phyloP scores from a whole-genome alignment of 257 asterid species.

The Penstemon barbatus region DNA sequence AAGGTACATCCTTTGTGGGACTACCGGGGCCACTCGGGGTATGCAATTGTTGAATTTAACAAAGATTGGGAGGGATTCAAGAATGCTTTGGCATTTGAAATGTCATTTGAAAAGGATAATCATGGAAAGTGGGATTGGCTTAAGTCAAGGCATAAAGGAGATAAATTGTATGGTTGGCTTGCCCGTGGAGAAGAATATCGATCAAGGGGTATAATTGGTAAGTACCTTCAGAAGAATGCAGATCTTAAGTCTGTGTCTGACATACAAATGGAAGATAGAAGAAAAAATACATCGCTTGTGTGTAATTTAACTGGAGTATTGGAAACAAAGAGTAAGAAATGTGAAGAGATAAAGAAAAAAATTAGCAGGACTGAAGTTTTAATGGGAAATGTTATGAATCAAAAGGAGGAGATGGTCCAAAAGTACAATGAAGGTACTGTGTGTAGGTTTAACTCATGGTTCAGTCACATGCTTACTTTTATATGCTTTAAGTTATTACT shows the following conservation, averaged over 20 bases:
- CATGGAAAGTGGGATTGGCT: conserved; percentile 75
- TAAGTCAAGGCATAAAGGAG: conserved; percentile 39
- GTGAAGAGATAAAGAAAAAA: conserved; percentile 56
- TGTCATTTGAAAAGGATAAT: conserved; percentile 59
- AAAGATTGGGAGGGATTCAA: conserved; percentile 78
- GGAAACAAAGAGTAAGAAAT: conserved; percentile 48
- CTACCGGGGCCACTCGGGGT: conserved; percentile 64
- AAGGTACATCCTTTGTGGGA: conserved; percentile 73
- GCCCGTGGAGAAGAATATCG: conserved; percentile 72
- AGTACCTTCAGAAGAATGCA: conserved; percentile 68
- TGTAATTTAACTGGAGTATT: conserved; percentile 47
- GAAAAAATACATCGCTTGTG: conserved; percentile 54
- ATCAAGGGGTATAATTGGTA: conserved; percentile 49
- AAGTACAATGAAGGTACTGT: conserved; percentile 59
- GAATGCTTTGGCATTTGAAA: conserved; percentile 77
- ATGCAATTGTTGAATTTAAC: conserved; percentile 65
- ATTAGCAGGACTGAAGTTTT: conserved; percentile 60
- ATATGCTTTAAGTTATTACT: conserved; percentile 12
- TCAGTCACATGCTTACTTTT: conserved; percentile 22
- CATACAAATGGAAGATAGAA: conserved; percentile 50
- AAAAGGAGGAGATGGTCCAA: conserved; percentile 61
- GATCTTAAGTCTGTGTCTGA: conserved; percentile 72
- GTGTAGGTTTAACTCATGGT: conserved; percentile 18
- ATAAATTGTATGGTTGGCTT: conserved; percentile 75
- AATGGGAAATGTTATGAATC: conserved; percentile 46